Evolutionary conservation across 169 alveolate species (phyloP).

Genomic region (Toxoplasma gondii): DNA sequence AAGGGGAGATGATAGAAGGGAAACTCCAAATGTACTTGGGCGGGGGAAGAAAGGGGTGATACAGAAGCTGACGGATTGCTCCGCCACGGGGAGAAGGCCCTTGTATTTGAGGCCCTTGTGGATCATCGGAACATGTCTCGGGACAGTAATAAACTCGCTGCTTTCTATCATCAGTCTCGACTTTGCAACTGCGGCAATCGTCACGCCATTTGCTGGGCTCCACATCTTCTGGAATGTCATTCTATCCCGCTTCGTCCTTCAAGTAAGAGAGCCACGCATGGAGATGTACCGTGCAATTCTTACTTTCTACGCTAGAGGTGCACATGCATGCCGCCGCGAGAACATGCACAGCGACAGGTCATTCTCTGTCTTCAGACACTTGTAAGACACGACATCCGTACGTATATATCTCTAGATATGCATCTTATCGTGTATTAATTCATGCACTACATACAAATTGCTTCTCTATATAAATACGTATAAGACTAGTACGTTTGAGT

Average conservation of each 20-base stretch:
- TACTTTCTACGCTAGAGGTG: no score
- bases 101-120: slow-evolving; percentile 5
- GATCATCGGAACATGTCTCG: slow-evolving; percentile 11
- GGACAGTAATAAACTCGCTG: slow-evolving; percentile 16
- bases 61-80: neutral
- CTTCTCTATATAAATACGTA: no score
- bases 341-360: no score
- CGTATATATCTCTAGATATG: no score
- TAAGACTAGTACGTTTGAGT: no score
- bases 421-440: no score
- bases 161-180: slow-evolving; percentile 35
- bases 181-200: slow-evolving; percentile 23
- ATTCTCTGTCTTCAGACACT: no score
- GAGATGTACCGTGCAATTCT: no score
- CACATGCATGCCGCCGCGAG: no score
- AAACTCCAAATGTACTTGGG: neutral
- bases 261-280: neutral
- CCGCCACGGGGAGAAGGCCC: neutral
- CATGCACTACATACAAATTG: no score
- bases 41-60: neutral
- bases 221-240: slow-evolving; percentile 46
- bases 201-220: slow-evolving; percentile 40
- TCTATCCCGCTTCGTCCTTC: neutral
- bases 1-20: neutral
- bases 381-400: no score